These are phyloP conservation scores for Arthroderma sp. DNA, from an alignment of 2,329 filamentous ascomycete species.

Conservation along the genomic window DNA sequence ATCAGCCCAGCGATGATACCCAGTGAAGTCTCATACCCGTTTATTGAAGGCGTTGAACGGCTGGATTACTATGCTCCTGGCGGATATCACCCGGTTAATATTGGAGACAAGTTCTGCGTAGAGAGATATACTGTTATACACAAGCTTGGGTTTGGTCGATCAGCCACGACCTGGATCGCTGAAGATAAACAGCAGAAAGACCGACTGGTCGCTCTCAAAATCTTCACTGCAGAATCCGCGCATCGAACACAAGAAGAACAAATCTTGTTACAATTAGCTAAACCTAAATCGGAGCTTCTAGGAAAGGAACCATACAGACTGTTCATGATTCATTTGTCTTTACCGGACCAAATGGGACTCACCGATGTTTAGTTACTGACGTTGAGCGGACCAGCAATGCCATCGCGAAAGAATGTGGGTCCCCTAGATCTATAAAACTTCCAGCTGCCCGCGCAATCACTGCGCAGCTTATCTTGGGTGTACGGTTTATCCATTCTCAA, in stretches of 20 bases:
- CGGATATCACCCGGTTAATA: constrained; percentile 7
- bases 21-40: constrained; percentile 2
- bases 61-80: constrained; percentile 7
- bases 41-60: constrained; percentile 5
- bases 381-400: constrained; percentile 11
- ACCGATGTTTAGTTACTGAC: constrained; percentile 13
- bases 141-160: constrained; percentile 12
- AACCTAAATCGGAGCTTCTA: constrained; percentile 2
- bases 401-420: constrained; percentile 11
- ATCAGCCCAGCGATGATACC: neutral
- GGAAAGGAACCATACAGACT: constrained; percentile 10
- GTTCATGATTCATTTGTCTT: constrained; percentile 13
- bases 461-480: constrained; percentile 13
- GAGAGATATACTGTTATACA: constrained; percentile 9
- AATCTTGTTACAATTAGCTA: constrained; percentile 8
- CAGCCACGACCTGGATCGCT: constrained; percentile 12
- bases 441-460: constrained; percentile 13
- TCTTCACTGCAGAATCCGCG: constrained; percentile 3
- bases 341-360: constrained; percentile 13
- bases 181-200: constrained; percentile 1
- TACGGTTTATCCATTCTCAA: constrained; percentile 16
- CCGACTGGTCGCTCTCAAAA: constrained; percentile 4
- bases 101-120: constrained; percentile 7
- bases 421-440: constrained; percentile 9
- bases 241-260: constrained; percentile 5